phyloP scores from a whole-genome alignment of 192 early-diverging fungal species.

The Linnemannia zychae region DNA sequence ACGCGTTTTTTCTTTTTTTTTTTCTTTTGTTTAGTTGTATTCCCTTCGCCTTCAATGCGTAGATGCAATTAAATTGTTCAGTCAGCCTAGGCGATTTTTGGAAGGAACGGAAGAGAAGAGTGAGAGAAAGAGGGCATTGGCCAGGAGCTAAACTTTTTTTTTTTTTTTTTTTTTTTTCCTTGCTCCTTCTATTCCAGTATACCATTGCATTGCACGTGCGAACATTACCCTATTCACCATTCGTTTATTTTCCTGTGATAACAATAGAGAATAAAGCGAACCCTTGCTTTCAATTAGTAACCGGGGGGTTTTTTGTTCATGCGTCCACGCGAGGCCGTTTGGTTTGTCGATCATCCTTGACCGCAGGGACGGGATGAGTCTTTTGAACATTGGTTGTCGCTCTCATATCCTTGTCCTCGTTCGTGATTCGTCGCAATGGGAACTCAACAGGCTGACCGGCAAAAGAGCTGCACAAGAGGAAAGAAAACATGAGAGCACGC shows the following conservation, averaged over 20 bases:
- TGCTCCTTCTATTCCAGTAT: too few relatives aligned
- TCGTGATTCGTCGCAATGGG: constrained; percentile 65
- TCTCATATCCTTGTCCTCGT: constrained; percentile 71
- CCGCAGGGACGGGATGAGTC: constrained; percentile 40
- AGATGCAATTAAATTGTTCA: neutral
- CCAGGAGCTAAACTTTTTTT: neutral
- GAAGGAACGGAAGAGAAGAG: neutral
- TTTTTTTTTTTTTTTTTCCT: neutral
- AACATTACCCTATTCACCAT: too few relatives aligned
- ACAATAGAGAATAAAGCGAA: too few relatives aligned
- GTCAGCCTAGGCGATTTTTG: constrained; percentile 2
- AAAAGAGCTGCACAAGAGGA: constrained; percentile 50
- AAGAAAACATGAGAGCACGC: neutral
- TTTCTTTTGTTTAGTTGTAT: too few relatives aligned
- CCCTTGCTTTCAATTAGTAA: too few relatives aligned
- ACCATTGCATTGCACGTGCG: too few relatives aligned
- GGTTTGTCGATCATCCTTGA: constrained; percentile 41
- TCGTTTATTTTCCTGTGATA: too few relatives aligned
- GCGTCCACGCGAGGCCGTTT: constrained; percentile 32
- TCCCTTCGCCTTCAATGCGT: too few relatives aligned
- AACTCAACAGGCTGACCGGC: constrained; percentile 64
- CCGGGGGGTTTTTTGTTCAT: constrained; percentile 1
- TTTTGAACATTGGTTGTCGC: constrained; percentile 26
- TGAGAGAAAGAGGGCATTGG: neutral
- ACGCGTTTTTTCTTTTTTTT: too few relatives aligned